Base-by-base conservation (phyloP, 495 filamentous ascomycete genomes). In the Penicillium robsamsonii region DNA sequence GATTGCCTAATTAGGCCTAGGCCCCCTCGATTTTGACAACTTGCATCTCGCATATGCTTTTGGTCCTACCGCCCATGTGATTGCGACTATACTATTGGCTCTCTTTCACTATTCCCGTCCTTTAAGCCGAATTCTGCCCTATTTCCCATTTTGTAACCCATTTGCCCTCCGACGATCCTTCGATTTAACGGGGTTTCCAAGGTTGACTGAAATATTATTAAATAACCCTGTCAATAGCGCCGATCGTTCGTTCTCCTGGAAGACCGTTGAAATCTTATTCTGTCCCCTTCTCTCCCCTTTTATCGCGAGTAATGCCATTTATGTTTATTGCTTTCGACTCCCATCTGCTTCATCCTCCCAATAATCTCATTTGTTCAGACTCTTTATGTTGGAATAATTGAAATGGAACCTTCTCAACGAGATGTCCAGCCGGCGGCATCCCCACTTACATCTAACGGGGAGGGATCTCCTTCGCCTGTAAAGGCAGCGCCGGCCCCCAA, bases 221-320 rank as follows among this genome's bases (percentile, higher is more conserved):
- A 62, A 59, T 46, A 56, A 42, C 43, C 44, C n/a, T n/a, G 27
- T 58, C 59, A 44, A 61, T 64, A 56, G 53, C 29, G 59, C 53
- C 59, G 59, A 65, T 62, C 51, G 4, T 29, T 43, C 20, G 20
- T 37, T 10, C 22, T 27, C 30, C 17, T 40, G 22, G 47, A 25
- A 44, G 20, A 5, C 12, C 10, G 43, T 6, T 45, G 25, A 41
- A 51, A 30, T 51, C 51, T 54, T 43, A 53, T 35, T 53, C 50
- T 31, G 13, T 27, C 25, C n/a, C 29, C 45, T 30, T 46, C 29
- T 22, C n/a, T 33, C 18, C 41, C 29, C 41, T 35, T 44, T 37
- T 11, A 53, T 31, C 18, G 11, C 25, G 3, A 15, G 33, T 35
- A 53, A 53, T 53, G 27, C 20, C n/a, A 43, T 8, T 17, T 12